phyloP scores from a whole-genome alignment of 2,329 filamentous ascomycete genomes.

The Alternaria gansuensis region DNA sequence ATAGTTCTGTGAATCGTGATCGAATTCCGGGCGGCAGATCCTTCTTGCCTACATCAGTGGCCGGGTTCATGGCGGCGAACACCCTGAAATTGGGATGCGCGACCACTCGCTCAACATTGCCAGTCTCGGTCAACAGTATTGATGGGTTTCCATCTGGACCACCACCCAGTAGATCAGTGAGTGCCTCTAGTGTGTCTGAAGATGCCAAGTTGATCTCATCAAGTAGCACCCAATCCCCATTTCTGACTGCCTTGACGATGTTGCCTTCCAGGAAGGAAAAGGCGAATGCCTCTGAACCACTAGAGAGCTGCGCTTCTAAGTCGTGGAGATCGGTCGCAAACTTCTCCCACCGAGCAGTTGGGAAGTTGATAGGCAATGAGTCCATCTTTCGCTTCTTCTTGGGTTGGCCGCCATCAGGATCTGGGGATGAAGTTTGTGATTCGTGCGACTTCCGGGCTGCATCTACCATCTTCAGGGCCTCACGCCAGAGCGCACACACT shows the following conservation, averaged over 20 bases:
- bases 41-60: conserved; percentile 95
- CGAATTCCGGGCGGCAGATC: conserved; percentile 88
- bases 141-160: conserved; percentile 77
- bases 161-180: conserved; percentile 83
- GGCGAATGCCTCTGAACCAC: conserved; percentile 78
- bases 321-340: conserved; percentile 79
- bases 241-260: conserved; percentile 92
- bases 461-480: conserved; percentile 87
- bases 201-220: conserved; percentile 98
- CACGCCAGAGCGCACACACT: conserved; percentile 84
- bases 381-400: conserved; percentile 76
- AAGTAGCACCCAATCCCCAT: conserved; percentile 95
- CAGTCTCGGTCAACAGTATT: conserved; percentile 89
- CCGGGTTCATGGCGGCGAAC: conserved; percentile 99
- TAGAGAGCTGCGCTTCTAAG: conserved; percentile 80
- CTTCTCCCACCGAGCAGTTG: conserved; percentile 79
- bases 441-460: conserved; percentile 52
- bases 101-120: conserved; percentile 86
- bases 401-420: conserved; percentile 65
- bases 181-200: conserved; percentile 91
- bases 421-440: conserved; percentile 52
- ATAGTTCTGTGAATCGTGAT: conserved; percentile 94
- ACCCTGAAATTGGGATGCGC: conserved; percentile 94
- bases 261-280: conserved; percentile 98
- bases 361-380: conserved; percentile 57